A percentile compares a stretch with the other conserved stretches of the same genome.
Evolutionary conservation across 805 yeast species (phyloP).

Genomic region (Komagataella pastoris): DNA sequence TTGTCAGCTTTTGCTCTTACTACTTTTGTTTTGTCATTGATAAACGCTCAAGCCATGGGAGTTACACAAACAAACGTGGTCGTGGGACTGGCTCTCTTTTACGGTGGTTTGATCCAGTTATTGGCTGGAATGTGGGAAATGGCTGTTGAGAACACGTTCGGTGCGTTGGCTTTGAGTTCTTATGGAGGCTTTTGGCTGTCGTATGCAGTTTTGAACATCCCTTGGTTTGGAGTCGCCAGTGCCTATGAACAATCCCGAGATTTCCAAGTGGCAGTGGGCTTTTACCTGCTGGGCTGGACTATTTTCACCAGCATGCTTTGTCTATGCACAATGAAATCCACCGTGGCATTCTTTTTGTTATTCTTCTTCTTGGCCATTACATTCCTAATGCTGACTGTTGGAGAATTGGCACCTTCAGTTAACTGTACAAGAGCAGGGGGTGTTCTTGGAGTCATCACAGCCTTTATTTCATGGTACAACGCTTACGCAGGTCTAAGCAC

Average conservation of each 20-base stretch:
- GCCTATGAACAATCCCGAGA: conserved; percentile 31
- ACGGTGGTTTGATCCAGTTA: conserved; percentile 62
- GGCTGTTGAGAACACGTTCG: conserved; percentile 65
- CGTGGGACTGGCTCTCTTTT: conserved; percentile 53
- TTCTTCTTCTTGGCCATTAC: conserved; percentile 41
- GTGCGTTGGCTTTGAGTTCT: conserved; percentile 48
- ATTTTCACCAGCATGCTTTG: conserved; percentile 48
- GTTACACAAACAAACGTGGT: conserved; percentile 46
- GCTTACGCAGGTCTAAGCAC: conserved; percentile 62
- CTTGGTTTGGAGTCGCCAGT: conserved; percentile 43
- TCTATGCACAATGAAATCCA: conserved; percentile 42
- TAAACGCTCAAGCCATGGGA: conserved; percentile 57
- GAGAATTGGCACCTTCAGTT: conserved; percentile 31
- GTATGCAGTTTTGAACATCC: conserved; percentile 50
- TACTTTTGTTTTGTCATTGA: conserved; percentile 49
- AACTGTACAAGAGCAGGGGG: conserved; percentile 42
- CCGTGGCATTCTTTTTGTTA: conserved; percentile 37
- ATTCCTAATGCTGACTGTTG: conserved; percentile 36
- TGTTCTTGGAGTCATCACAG: conserved; percentile 45
- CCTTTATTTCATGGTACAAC: conserved; percentile 55
- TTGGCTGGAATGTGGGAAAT: conserved; percentile 69
- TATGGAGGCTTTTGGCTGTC: conserved; percentile 72
- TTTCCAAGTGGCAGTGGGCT: conserved; percentile 38
- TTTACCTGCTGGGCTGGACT: conserved; percentile 49
- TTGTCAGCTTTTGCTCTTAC: conserved; percentile 59